These are phyloP conservation scores for Quercus wislizeni DNA, from an alignment of 306 rosid genomes.

Conservation along the genomic window DNA sequence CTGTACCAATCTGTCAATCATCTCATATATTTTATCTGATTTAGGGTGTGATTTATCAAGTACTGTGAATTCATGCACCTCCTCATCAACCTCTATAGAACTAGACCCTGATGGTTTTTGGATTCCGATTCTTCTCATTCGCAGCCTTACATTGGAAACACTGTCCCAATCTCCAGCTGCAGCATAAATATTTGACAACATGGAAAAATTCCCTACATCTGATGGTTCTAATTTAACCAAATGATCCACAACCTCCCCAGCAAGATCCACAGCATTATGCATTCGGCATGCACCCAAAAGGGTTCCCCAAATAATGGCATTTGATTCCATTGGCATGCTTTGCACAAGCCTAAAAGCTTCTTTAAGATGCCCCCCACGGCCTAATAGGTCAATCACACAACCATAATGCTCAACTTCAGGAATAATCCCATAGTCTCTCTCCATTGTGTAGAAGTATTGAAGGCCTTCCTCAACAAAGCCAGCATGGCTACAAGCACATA, in stretches of 20 bases:
- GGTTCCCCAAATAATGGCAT: slow-evolving; percentile 63
- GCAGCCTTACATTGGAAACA: slow-evolving; percentile 57
- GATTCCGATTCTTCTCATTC: slow-evolving; percentile 56
- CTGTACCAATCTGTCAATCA: slow-evolving; percentile 57
- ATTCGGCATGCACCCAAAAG: slow-evolving; percentile 80
- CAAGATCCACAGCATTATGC: slow-evolving; percentile 71
- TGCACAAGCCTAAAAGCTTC: slow-evolving; percentile 71
- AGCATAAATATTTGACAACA: slow-evolving; percentile 82
- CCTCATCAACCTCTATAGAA: slow-evolving; percentile 63
- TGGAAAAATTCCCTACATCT: slow-evolving; percentile 62
- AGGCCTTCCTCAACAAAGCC: slow-evolving; percentile 75
- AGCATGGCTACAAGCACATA: slow-evolving; percentile 79
- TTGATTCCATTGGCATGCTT: slow-evolving; percentile 79
- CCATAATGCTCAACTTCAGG: slow-evolving; percentile 76
- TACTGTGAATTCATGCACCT: slow-evolving; percentile 74
- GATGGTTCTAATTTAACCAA: slow-evolving; percentile 52
- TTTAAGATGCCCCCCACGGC: slow-evolving; percentile 71
- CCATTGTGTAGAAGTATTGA: slow-evolving; percentile 58
- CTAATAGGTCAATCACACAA: slow-evolving; percentile 82
- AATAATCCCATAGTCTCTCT: slow-evolving; percentile 56
- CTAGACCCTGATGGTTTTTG: slow-evolving; percentile 85
- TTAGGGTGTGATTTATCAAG: slow-evolving; percentile 71
- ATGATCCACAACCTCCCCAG: slow-evolving; percentile 49
- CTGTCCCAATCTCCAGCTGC: slow-evolving; percentile 75
- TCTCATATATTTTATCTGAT: slow-evolving; percentile 60